Percentiles rank a stretch among this genome's conserved stretches.
These are phyloP conservation scores for Castanea crenata DNA, from an alignment of 306 rosid genomes.

Conservation along the genomic window DNA sequence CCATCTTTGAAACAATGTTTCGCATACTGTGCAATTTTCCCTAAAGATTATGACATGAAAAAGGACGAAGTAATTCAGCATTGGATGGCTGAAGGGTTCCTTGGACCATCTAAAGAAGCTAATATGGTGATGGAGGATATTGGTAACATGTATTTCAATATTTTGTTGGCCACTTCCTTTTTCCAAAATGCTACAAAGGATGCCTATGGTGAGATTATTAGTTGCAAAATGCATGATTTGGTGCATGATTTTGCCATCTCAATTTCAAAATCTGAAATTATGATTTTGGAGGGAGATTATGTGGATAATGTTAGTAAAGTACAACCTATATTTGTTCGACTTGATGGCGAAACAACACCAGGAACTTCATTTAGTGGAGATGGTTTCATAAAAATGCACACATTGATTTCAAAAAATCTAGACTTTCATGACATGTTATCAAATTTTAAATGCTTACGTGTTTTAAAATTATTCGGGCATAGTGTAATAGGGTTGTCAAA, in stretches of 20 bases:
- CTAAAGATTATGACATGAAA: background rate
- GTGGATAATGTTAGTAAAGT: background rate
- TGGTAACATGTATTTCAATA: too few species aligned
- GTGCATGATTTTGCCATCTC: slow-evolving; percentile 20
- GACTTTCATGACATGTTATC: background rate
- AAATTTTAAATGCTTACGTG: background rate
- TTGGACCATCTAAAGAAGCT: background rate
- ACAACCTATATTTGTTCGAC: too few species aligned
- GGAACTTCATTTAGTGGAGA: background rate
- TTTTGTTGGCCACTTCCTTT: slow-evolving; percentile 5
- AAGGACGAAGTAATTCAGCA: background rate
- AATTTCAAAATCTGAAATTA: background rate
- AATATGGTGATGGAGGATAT: background rate
- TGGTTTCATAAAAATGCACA: background rate
- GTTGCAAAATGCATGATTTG: slow-evolving; percentile 25
- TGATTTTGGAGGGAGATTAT: background rate
- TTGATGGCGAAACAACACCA: too few species aligned
- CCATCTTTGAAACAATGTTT: slow-evolving; percentile 18
- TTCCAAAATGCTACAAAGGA: slow-evolving; percentile 8
- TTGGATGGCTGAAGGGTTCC: slow-evolving; percentile 21
- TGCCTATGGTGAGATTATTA: background rate
- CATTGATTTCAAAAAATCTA: background rate
- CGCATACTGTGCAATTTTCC: slow-evolving; percentile 12
- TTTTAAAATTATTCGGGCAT: background rate
- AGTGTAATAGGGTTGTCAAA: background rate